A percentile compares a stretch with the other conserved stretches of the same genome.
phyloP scores from a whole-genome alignment of 805 yeast genomes.

The Cyberlindnera euphorbiiphila region DNA sequence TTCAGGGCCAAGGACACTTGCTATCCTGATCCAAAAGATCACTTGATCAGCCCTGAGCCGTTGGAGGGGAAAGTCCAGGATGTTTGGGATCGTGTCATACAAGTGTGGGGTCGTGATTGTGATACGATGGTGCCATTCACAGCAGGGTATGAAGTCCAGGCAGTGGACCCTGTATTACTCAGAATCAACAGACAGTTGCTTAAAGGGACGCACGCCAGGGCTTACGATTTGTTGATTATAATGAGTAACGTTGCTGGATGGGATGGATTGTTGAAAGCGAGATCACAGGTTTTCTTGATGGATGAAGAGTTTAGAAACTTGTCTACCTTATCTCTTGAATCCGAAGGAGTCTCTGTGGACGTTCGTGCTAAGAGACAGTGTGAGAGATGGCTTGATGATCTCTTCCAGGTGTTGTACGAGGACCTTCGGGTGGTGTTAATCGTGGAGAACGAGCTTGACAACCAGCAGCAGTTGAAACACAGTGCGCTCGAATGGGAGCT shows the following conservation, averaged over 20 bases:
- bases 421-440: conserved; percentile 42
- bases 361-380: conserved; percentile 50
- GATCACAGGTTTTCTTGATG: conserved; percentile 79
- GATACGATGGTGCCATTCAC: conserved; percentile 24
- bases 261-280: conserved; percentile 64
- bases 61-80: conserved; percentile 47
- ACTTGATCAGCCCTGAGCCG: conserved; percentile 48
- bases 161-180: conserved; percentile 44
- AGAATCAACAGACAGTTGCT: conserved; percentile 48
- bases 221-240: conserved; percentile 67
- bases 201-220: conserved; percentile 50
- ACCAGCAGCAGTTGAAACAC: conserved; percentile 35
- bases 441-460: conserved; percentile 30
- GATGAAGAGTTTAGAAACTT: conserved; percentile 56
- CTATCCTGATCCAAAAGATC: conserved; percentile 40
- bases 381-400: conserved; percentile 75
- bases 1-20: conserved; percentile 37
- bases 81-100: conserved; percentile 38
- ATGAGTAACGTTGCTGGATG: conserved; percentile 74
- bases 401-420: conserved; percentile 67
- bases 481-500: conserved; percentile 75
- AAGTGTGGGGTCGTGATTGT: conserved; percentile 27
- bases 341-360: conserved; percentile 8
- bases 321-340: conserved; percentile 21
- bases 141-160: conserved; percentile 32